Conservation (phyloP, 2,329 filamentous ascomycete genomes). For the Meredithiella fracta region DNA sequence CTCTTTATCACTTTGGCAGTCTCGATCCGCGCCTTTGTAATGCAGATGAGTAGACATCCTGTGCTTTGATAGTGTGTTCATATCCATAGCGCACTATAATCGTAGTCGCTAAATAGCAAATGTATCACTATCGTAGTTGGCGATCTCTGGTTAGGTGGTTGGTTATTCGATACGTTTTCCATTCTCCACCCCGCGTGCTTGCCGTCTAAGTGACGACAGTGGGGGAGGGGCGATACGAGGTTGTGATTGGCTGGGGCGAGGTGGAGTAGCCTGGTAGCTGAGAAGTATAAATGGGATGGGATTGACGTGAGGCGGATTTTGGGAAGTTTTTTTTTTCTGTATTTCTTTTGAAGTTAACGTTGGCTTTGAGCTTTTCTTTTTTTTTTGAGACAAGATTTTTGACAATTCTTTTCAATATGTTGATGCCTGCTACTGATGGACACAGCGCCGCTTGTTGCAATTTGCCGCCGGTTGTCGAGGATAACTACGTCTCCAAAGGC, state of each 20-base stretch:
- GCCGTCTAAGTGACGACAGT: not conserved
- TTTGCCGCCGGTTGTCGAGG: conserved; percentile 30
- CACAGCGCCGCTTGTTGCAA: conserved; percentile 42
- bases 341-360: too few relatives aligned
- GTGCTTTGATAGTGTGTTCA: too few relatives aligned
- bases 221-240: not conserved
- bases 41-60: too few relatives aligned
- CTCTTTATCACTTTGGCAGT: too few relatives aligned
- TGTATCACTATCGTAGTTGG: not conserved
- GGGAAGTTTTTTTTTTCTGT: too few relatives aligned
- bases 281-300: not conserved
- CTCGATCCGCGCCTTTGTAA: too few relatives aligned
- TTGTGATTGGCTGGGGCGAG: not conserved
- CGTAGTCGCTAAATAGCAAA: too few relatives aligned
- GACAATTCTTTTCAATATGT: not conserved
- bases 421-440: conserved; percentile 33
- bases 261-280: too few relatives aligned
- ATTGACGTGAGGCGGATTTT: too few relatives aligned
- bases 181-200: too few relatives aligned
- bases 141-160: not conserved
- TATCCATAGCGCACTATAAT: too few relatives aligned
- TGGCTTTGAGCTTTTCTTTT: not conserved
- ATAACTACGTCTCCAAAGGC: conserved; percentile 39
- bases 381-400: conserved; percentile 3
- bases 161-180: not conserved